phyloP scores from a whole-genome alignment of 768 basidiomycete genomes.

The Rhizopogon vesiculosus region DNA sequence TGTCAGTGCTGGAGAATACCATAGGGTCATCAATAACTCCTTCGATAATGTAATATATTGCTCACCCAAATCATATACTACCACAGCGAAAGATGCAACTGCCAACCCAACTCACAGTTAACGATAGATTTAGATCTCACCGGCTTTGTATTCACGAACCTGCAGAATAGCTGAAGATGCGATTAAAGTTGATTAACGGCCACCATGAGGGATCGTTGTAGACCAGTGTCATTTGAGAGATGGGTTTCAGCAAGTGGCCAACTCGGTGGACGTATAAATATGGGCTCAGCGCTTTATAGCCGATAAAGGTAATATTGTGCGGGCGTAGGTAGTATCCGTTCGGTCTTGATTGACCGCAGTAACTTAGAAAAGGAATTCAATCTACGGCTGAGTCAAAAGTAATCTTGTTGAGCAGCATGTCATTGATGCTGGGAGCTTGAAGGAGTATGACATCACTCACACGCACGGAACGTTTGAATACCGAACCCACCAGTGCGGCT shows the following conservation, averaged over 20 bases:
- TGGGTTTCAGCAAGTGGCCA: no score
- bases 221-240: neutral
- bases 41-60: neutral
- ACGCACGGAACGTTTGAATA: no score
- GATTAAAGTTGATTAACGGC: neutral
- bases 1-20: neutral
- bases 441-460: no score
- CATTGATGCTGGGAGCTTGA: no score
- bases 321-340: no score
- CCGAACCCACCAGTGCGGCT: no score
- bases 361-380: no score
- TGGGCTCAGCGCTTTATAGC: neutral
- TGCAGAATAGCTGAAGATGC: neutral
- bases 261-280: neutral
- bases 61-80: neutral
- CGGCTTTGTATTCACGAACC: neutral
- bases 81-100: neutral
- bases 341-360: no score
- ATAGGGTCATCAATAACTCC: neutral
- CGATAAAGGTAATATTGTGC: no score
- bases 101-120: neutral
- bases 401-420: no score
- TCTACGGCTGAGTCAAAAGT: no score
- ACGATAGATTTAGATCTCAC: neutral
- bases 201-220: neutral